Base-by-base conservation (phyloP, 345 rosid species). In the Citrus cavaleriei region DNA sequence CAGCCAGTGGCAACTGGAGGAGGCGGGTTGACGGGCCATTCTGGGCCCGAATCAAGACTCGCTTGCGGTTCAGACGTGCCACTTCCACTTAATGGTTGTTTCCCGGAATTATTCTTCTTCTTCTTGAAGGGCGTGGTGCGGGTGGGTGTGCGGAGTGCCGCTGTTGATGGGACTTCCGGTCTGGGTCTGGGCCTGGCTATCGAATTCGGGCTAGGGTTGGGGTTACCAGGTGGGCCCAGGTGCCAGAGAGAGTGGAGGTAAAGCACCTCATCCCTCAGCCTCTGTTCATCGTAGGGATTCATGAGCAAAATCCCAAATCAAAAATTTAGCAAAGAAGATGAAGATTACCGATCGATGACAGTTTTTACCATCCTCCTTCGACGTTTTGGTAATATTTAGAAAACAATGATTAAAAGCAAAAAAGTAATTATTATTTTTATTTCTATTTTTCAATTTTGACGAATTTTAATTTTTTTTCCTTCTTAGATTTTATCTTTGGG, bases 191-290 rank as follows among this genome's bases (percentile, higher is more conserved):
- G 22, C 6, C 14, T 54, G 58, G 22, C 0, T 18, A 16, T 0
- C 22, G 57, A 18, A 18, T 14, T 51, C 5, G 81, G 83, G 14
- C 1, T 60, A 8, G 84, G 85, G 69, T 80, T 83, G 3, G 85
- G 79, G 70, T 81, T 84, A 0, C 71, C 61, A n/a, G 94, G 93
- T 12, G 96, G 98, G 72, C 96, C 97, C 77, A 82, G 89, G 63
- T 85, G 91, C 96, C 95, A 91, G 66, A 94, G 93, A 28, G 87
- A 84, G 80, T 91, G 97, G 71, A 92, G 97, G 86, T 85, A 89
- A 71, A 90, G 81, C 32, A 92, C 97, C 74, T 92, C 98, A 21
- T 89, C 87, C 74, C 84, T 86, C 77, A 85, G 85, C 30, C 84
- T 80, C 77, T 83, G 82, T 61, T 87, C 92, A 77, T 86, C 85